A percentile compares a stretch with the other conserved stretches of the same genome.
Evolutionary conservation across 2,329 filamentous ascomycete genomes (phyloP).

Genomic region (Calcarisporium arbuscula): DNA sequence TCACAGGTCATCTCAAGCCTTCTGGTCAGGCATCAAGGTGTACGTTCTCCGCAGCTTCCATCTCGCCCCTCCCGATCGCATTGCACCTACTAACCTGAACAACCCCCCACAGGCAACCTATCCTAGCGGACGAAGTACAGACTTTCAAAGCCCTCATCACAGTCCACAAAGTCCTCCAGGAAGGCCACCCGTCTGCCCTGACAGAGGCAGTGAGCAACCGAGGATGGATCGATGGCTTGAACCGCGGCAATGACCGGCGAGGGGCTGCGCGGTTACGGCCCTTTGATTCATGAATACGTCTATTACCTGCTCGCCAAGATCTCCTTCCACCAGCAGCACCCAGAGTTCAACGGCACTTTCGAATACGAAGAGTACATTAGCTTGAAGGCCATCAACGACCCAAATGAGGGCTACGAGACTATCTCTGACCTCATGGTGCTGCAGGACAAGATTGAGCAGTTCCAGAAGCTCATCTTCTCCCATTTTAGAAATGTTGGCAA

Average conservation of each 20-base stretch:
- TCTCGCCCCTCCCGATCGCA: not conserved
- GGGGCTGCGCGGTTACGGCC: conserved; percentile 82
- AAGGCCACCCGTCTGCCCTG: conserved; percentile 83
- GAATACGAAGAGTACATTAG: conserved; percentile 99
- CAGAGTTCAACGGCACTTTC: conserved; percentile 97
- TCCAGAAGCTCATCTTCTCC: conserved; percentile 97
- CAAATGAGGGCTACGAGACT: conserved; percentile 95
- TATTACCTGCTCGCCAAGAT: conserved; percentile 92
- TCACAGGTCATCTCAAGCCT: conserved; percentile 89
- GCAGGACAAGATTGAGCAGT: conserved; percentile 96
- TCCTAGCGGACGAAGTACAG: conserved; percentile 95
- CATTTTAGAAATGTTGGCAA: conserved; percentile 88
- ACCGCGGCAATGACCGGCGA: conserved; percentile 76
- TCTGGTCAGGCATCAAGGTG: conserved; percentile 99
- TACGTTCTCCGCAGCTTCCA: conserved; percentile 45
- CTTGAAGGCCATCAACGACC: conserved; percentile 95
- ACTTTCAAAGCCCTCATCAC: conserved; percentile 98
- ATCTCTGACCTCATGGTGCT: conserved; percentile 94
- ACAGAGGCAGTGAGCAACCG: conserved; percentile 85
- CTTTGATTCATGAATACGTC: conserved; percentile 93
- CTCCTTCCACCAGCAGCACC: conserved; percentile 92
- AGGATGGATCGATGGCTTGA: conserved; percentile 88
- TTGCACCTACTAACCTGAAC: conserved; percentile 7
- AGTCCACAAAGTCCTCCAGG: conserved; percentile 94
- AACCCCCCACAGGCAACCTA: conserved; percentile 67